A percentile compares a stretch with the other conserved stretches of the same genome.
Evolutionary conservation across 352 stramenopile species (phyloP).

Genomic region (Phytophthora pisi): DNA sequence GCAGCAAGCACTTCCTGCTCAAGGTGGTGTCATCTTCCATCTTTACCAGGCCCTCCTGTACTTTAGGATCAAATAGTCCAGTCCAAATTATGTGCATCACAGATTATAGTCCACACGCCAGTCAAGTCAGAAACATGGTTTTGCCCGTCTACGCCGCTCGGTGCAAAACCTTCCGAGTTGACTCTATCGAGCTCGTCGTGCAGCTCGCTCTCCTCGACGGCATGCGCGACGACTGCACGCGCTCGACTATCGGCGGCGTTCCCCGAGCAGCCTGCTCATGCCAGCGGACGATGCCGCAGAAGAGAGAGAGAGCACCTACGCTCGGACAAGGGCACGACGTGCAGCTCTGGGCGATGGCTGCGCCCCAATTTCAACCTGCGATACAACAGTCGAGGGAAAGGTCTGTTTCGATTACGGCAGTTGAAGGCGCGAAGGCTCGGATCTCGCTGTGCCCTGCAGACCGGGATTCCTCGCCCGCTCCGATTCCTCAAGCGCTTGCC

Average conservation of each 20-base stretch:
- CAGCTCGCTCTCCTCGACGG: not conserved
- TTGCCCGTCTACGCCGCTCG: slow-evolving; percentile 5
- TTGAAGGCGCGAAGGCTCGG: not conserved
- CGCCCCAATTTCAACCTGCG: slow-evolving; percentile 7
- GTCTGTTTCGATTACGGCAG: slow-evolving; percentile 5
- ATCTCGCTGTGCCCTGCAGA: not conserved
- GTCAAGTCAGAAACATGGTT: not conserved
- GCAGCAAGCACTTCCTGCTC: too few relatives aligned
- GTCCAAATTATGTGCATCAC: too few relatives aligned
- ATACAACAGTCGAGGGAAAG: slow-evolving; percentile 1
- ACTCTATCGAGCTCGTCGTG: slow-evolving; percentile 13
- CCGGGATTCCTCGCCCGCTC: too few relatives aligned
- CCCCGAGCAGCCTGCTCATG: not conserved
- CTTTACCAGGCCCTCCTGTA: too few relatives aligned
- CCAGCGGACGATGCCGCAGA: not conserved
- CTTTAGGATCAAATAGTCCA: too few relatives aligned
- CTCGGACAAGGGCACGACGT: slow-evolving; percentile 17
- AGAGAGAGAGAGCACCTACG: not conserved
- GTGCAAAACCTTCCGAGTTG: slow-evolving; percentile 21
- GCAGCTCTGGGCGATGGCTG: not conserved
- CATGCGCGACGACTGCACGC: too few relatives aligned
- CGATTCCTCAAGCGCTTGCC: too few relatives aligned
- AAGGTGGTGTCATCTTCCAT: too few relatives aligned
- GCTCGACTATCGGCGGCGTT: not conserved
- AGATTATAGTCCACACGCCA: too few relatives aligned